Conservation (phyloP, 805 yeast genomes). For the Saccharomycopsis vini region DNA sequence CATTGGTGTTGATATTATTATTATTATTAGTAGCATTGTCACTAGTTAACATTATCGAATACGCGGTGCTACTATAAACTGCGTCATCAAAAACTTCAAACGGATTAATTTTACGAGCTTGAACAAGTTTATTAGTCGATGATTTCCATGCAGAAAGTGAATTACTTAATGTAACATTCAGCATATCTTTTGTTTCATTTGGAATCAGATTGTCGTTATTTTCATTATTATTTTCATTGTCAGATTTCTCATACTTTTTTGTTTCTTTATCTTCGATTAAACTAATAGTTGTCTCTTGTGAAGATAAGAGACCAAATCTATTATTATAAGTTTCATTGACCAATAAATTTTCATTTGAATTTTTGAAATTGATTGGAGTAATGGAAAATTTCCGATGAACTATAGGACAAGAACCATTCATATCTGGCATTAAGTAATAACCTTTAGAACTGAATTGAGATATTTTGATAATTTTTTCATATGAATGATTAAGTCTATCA, state of each 20-base stretch:
- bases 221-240: constrained; percentile 1
- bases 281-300: too few relatives aligned
- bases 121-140: constrained; percentile 5
- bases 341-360: constrained; percentile 9
- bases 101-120: constrained; percentile 38
- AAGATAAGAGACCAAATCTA: too few relatives aligned
- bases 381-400: constrained; percentile 14
- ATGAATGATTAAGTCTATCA: constrained; percentile 18
- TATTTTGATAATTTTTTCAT: constrained; percentile 18
- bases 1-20: background rate
- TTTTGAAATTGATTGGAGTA: constrained; percentile 15
- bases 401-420: constrained; percentile 18
- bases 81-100: constrained; percentile 63
- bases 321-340: too few relatives aligned
- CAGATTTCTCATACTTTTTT: too few relatives aligned
- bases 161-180: background rate
- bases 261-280: too few relatives aligned
- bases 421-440: constrained; percentile 18
- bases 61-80: constrained; percentile 29
- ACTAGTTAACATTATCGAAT: constrained; percentile 1
- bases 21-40: background rate
- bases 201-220: too few relatives aligned
- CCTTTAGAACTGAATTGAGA: constrained; percentile 18
- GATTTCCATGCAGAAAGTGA: background rate
- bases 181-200: background rate